Evolutionary conservation across 345 rosid species (phyloP).

Genomic region (Theobroma cacao): DNA sequence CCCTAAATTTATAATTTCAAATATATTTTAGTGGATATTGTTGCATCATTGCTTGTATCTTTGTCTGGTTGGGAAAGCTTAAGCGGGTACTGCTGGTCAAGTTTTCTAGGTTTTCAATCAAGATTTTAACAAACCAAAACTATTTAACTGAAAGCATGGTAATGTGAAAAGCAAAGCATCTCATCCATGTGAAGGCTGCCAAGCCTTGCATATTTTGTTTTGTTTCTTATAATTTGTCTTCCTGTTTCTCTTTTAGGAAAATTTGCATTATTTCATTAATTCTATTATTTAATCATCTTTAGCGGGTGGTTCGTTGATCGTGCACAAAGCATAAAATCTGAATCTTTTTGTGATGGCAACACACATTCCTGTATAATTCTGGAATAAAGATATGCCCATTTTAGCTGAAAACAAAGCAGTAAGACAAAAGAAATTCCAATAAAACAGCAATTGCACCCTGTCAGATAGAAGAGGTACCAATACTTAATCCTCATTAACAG

Average conservation of each 20-base stretch:
- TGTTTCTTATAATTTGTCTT: background rate
- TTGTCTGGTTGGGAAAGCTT: background rate
- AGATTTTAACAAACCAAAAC: background rate
- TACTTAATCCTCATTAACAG: slow-evolving; percentile 13
- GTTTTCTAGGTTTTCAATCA: background rate
- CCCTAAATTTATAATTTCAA: too few relatives aligned
- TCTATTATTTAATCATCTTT: background rate
- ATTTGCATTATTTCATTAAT: background rate
- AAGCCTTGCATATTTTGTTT: background rate
- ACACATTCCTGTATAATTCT: background rate
- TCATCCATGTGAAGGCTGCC: background rate
- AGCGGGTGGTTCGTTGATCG: background rate
- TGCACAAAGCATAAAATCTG: slow-evolving; percentile 9
- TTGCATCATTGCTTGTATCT: too few relatives aligned
- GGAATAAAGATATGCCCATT: slow-evolving; percentile 22
- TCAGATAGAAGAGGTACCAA: slow-evolving; percentile 18
- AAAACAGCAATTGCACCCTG: slow-evolving; percentile 15
- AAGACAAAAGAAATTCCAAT: slow-evolving; percentile 22
- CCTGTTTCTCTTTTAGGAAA: background rate
- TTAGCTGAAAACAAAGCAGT: slow-evolving; percentile 23
- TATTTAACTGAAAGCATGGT: background rate
- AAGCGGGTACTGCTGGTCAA: background rate
- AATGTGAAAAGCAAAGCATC: slow-evolving; percentile 7
- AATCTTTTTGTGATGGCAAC: slow-evolving; percentile 8
- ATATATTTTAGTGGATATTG: too few relatives aligned